Evolutionary conservation across 1,284 basidiomycete species (phyloP).

Genomic region (Pterulicium gracile): DNA sequence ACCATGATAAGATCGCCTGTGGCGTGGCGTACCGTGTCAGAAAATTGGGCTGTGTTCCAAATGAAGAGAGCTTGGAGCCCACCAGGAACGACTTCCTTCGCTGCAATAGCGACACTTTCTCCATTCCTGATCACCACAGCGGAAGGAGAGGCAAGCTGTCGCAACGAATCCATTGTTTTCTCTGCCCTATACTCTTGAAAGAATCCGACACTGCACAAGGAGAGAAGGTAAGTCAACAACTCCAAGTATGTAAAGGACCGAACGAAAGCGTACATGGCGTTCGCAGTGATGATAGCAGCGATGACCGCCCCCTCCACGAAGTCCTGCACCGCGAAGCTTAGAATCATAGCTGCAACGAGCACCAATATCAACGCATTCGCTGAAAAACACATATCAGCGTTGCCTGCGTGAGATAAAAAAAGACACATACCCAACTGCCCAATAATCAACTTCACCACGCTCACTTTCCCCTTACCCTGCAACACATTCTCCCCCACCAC

Average conservation of each 20-base stretch:
- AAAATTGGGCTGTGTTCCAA: background rate
- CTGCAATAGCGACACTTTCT: conserved; percentile 37
- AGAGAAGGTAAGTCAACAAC: background rate
- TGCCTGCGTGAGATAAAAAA: background rate
- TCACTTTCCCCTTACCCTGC: conserved; percentile 22
- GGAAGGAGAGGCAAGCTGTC: conserved; percentile 47
- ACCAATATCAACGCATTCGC: conserved; percentile 29
- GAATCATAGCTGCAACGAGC: conserved; percentile 46
- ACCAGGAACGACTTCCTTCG: conserved; percentile 52
- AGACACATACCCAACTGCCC: conserved; percentile 21
- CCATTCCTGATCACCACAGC: conserved; percentile 48
- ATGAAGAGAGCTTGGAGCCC: too few species aligned
- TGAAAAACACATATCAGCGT: conserved; percentile 8
- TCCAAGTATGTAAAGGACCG: conserved; percentile 5
- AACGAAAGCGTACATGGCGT: conserved; percentile 21
- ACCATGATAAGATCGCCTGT: conserved; percentile 43
- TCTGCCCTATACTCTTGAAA: conserved; percentile 45
- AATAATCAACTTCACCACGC: conserved; percentile 21
- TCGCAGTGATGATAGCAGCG: conserved; percentile 48
- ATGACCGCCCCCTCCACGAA: conserved; percentile 61
- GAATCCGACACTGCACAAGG: conserved; percentile 28
- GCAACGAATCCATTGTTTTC: conserved; percentile 47
- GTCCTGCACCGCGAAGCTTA: conserved; percentile 51
- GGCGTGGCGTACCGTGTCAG: too few species aligned
- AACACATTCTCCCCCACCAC: conserved; percentile 23